These are phyloP conservation scores for Tuber microsphaerosporum DNA, from an alignment of 495 filamentous ascomycete species.

Conservation along the genomic window DNA sequence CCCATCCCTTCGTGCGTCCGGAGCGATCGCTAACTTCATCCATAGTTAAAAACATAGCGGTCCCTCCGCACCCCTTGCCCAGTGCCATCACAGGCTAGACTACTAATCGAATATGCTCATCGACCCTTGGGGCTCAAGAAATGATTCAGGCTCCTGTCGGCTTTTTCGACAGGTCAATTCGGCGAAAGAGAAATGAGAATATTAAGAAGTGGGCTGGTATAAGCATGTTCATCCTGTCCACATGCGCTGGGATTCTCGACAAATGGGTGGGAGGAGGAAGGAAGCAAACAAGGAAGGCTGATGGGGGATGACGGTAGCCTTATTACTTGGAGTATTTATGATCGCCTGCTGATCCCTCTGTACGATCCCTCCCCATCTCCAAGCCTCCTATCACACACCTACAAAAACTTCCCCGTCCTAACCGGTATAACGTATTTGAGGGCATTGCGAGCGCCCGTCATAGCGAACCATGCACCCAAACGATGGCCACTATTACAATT, in stretches of 20 bases:
- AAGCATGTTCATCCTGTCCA: constrained; percentile 8
- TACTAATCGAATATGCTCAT: not conserved
- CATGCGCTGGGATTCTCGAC: not conserved
- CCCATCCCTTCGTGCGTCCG: not conserved
- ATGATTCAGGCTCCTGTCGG: not conserved
- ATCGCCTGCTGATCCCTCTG: constrained; percentile 15
- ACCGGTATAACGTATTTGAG: constrained; percentile 43
- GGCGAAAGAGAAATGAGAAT: constrained; percentile 6
- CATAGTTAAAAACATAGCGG: not conserved
- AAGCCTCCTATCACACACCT: constrained; percentile 47
- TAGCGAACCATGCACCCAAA: too few relatives aligned
- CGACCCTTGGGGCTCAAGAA: not conserved
- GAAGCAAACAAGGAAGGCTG: not conserved
- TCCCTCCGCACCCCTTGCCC: not conserved
- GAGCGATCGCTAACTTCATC: not conserved
- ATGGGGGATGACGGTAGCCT: not conserved
- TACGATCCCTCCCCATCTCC: not conserved
- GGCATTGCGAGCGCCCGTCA: too few relatives aligned
- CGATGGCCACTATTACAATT: too few relatives aligned
- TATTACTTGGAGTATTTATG: constrained; percentile 7
- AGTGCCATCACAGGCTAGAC: not conserved
- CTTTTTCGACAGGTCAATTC: not conserved
- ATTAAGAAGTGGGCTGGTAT: constrained; percentile 9
- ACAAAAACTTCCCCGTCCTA: constrained; percentile 48
- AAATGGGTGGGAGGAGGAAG: not conserved